Conservation (phyloP, 768 basidiomycete species). For the Guyanaporus albipodus region DNA sequence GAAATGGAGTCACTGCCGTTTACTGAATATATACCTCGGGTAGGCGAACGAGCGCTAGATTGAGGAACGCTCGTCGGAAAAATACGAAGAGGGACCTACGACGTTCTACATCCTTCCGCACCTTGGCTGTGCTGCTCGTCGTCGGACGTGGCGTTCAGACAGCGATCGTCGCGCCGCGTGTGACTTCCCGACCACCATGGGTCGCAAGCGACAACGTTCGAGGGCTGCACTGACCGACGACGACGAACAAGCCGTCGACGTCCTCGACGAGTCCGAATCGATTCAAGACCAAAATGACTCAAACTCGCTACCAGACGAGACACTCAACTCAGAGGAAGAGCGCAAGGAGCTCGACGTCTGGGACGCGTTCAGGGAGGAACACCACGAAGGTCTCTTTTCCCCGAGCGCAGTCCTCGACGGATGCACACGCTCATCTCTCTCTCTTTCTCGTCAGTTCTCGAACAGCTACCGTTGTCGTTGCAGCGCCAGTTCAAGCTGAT, state of each 20-base stretch:
- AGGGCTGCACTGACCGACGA: constrained; percentile 34
- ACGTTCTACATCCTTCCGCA: too few relatives aligned
- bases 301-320: constrained; percentile 5
- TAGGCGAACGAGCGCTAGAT: not conserved
- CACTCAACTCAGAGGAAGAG: constrained; percentile 23
- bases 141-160: too few relatives aligned
- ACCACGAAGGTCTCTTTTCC: constrained; percentile 60
- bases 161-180: constrained; percentile 1
- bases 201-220: constrained; percentile 49
- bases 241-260: constrained; percentile 22
- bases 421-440: not conserved
- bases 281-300: constrained; percentile 2
- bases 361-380: constrained; percentile 74
- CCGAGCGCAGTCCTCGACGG: not conserved
- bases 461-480: constrained; percentile 72
- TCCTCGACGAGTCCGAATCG: constrained; percentile 12
- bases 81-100: too few relatives aligned
- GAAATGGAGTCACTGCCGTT: too few relatives aligned
- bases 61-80: too few relatives aligned
- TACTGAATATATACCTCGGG: constrained; percentile 8
- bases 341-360: constrained; percentile 59
- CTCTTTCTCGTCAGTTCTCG: constrained; percentile 48
- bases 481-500: constrained; percentile 68
- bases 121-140: too few relatives aligned
- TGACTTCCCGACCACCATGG: constrained; percentile 20